Evolutionary conservation across 2,329 filamentous ascomycete species (phyloP), one percentile per base, ranked within the genome.

Genomic region (Zymoseptoria passerinii): DNA sequence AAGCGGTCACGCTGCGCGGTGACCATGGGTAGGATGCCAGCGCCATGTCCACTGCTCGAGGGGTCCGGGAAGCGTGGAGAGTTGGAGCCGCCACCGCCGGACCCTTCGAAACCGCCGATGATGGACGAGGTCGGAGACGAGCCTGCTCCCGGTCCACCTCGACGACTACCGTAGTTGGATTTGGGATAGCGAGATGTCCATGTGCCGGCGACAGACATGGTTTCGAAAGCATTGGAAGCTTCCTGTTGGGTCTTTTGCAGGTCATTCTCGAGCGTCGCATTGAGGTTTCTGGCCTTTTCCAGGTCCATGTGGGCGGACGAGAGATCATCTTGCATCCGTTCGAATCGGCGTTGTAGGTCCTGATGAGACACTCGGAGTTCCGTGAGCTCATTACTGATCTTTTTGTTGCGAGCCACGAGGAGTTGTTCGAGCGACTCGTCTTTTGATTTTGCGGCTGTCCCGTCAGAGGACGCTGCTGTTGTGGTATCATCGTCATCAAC

Each of bases 1-100:
- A 97, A 99, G 54, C 94, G 90, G 75, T 99, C 94, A 61, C 94
- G 87, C 75, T 99, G 95, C 1, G 95, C 94, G 35, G 94, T 96
- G 55, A 99, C 89, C 95, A 99, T 99, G 35, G 94, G 95, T 23
- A 99, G 78, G 63, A 99, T 96, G 8, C 50, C 50, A 10, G 92
- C 90, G 0, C 62, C 64, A 9, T 89, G 89, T 1, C 90, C 89
- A 56, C 89, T 81, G 29, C 83, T 80, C 23, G 87, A 76, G 6
- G 81, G 76, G 48, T 86, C 83, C 64, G 86, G 76, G 44, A 75
- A 76, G 50, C 65, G 66, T 40, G 72, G 71, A 19, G 74, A 77
- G 52, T 75, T 72, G 49, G 77, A 78, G 50, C 67, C 65, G 13
- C 60, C 53, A 20, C 61, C 63, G 28, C 55, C 61, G n/a, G 63